Percentiles rank a stretch among this genome's conserved stretches.
phyloP scores from a whole-genome alignment of 768 basidiomycete species.

The Leccinum incarnatum region DNA sequence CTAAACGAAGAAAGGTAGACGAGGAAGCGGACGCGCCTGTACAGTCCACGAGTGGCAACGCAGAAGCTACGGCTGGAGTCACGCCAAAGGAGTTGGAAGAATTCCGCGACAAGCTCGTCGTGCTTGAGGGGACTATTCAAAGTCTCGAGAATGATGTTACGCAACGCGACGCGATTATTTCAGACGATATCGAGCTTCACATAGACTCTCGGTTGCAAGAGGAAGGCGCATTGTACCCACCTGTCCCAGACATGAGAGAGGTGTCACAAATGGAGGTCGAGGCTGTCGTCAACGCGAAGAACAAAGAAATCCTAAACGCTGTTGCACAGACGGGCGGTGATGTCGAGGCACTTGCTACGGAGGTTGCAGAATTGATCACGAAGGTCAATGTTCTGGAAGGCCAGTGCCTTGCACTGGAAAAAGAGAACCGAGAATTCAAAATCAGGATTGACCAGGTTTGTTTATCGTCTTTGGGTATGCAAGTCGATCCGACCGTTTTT shows the following conservation, averaged over 20 bases:
- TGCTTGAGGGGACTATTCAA: constrained; percentile 27
- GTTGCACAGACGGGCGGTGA: constrained; percentile 26
- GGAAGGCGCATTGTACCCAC: constrained; percentile 22
- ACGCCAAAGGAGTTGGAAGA: constrained; percentile 22
- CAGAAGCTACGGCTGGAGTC: constrained; percentile 1
- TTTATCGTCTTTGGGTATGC: neutral
- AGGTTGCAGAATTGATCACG: constrained; percentile 31
- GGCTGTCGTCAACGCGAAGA: constrained; percentile 24
- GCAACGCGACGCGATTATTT: constrained; percentile 32
- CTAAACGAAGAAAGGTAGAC: constrained; percentile 27
- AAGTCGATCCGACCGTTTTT: neutral
- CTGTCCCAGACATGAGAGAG: constrained; percentile 14
- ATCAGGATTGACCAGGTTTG: constrained; percentile 27
- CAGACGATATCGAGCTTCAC: constrained; percentile 30
- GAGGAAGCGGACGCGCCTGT: constrained; percentile 2
- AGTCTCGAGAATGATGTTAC: constrained; percentile 37
- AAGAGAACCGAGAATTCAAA: constrained; percentile 29
- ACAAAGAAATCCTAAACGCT: constrained; percentile 15
- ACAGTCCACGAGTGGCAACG: neutral
- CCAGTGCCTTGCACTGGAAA: constrained; percentile 21
- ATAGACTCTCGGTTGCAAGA: constrained; percentile 31
- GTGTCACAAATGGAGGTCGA: constrained; percentile 24
- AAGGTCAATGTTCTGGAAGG: constrained; percentile 27
- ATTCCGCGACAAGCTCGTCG: constrained; percentile 29
- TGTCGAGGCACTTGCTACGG: constrained; percentile 30